These are phyloP conservation scores for Nicotiana obtusifolia DNA, from an alignment of 257 asterid genomes.

Conservation along the genomic window DNA sequence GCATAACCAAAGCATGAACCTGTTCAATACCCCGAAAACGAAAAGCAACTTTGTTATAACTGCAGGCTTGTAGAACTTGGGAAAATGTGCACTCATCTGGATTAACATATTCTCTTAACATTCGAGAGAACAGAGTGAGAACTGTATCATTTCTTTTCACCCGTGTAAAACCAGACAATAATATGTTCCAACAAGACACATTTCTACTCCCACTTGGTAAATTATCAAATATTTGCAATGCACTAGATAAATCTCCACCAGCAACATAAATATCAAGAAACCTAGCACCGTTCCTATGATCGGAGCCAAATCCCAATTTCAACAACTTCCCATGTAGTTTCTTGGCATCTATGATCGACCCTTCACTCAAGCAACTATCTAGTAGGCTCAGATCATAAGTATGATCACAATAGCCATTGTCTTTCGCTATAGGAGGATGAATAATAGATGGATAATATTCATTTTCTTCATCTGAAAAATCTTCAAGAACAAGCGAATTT, in stretches of 20 bases:
- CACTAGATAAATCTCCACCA: slow-evolving; percentile 28
- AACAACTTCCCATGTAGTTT: slow-evolving; percentile 25
- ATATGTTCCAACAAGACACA: slow-evolving; percentile 28
- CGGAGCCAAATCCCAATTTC: slow-evolving; percentile 20
- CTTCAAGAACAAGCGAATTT: slow-evolving; percentile 14
- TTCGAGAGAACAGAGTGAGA: slow-evolving; percentile 29
- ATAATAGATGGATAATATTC: not conserved
- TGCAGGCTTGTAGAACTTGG: slow-evolving; percentile 40
- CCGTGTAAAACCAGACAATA: slow-evolving; percentile 18
- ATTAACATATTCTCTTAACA: slow-evolving; percentile 21
- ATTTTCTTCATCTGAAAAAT: slow-evolving; percentile 20
- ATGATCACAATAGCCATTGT: not conserved
- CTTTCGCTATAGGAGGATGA: slow-evolving; percentile 7
- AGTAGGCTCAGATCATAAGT: slow-evolving; percentile 19
- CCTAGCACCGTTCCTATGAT: slow-evolving; percentile 11
- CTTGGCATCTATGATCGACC: slow-evolving; percentile 21
- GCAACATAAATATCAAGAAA: slow-evolving; percentile 28
- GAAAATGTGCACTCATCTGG: slow-evolving; percentile 43
- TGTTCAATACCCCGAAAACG: slow-evolving; percentile 29
- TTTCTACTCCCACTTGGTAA: slow-evolving; percentile 19
- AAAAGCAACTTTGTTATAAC: slow-evolving; percentile 28
- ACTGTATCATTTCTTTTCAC: slow-evolving; percentile 27
- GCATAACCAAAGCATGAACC: slow-evolving; percentile 63
- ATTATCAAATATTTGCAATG: slow-evolving; percentile 25
- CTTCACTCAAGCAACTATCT: slow-evolving; percentile 13